phyloP scores from a whole-genome alignment of 495 filamentous ascomycete genomes.

The Hypoxylon perforatum region DNA sequence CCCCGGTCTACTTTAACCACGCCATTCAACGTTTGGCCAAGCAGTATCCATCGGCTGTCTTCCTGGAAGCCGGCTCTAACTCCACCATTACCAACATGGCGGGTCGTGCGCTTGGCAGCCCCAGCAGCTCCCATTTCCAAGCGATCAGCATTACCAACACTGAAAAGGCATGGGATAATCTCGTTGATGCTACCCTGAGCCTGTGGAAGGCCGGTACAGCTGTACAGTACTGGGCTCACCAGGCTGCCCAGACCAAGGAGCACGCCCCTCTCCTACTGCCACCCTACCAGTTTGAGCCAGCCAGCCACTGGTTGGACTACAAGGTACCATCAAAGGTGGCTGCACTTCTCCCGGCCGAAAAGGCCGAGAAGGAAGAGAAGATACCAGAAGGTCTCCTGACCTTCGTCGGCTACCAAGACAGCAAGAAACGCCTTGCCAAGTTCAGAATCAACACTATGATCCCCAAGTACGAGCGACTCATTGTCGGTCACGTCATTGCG shows the following conservation, averaged over 20 bases:
- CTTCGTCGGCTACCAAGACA: constrained; percentile 58
- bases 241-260: constrained; percentile 50
- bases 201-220: constrained; percentile 61
- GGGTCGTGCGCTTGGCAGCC: constrained; percentile 46
- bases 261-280: constrained; percentile 51
- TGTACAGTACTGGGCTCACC: constrained; percentile 61
- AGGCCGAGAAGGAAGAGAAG: constrained; percentile 20
- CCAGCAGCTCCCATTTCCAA: constrained; percentile 50
- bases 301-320: constrained; percentile 47
- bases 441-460: constrained; percentile 62
- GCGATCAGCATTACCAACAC: constrained; percentile 55
- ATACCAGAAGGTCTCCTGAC: constrained; percentile 47
- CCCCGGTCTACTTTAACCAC: constrained; percentile 64
- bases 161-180: constrained; percentile 44
- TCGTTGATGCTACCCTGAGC: constrained; percentile 56
- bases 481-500: constrained; percentile 59
- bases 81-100: constrained; percentile 61
- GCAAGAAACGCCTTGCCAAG: constrained; percentile 44
- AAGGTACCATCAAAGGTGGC: constrained; percentile 36
- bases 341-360: constrained; percentile 1
- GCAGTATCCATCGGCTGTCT: constrained; percentile 51
- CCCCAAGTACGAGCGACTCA: constrained; percentile 50
- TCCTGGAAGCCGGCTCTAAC: constrained; percentile 64
- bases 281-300: constrained; percentile 57
- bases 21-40: constrained; percentile 59